These are phyloP conservation scores for Carex littledalei DNA, from an alignment of 176 grass and related monocot species.

Conservation along the genomic window DNA sequence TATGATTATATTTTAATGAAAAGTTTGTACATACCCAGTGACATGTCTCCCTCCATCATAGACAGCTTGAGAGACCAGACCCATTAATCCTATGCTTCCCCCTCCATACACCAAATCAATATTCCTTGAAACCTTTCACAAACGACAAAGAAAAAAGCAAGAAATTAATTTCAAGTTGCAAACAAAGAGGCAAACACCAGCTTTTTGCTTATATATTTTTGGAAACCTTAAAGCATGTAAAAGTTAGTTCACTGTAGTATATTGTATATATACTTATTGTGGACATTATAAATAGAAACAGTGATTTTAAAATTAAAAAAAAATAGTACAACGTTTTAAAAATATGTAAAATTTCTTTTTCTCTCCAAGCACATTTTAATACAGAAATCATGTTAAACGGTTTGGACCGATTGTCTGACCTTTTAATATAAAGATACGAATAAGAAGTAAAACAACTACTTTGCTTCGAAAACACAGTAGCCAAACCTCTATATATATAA, in stretches of 20 bases:
- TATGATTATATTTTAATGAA: not conserved
- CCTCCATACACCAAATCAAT: conserved; percentile 99
- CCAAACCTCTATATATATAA: too few species aligned
- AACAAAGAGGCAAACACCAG: not conserved
- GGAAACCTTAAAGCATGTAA: not conserved
- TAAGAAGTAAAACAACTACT: too few species aligned
- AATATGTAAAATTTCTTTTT: too few species aligned
- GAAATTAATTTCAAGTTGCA: not conserved
- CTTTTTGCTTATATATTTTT: not conserved
- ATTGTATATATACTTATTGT: not conserved
- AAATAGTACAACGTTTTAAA: too few species aligned
- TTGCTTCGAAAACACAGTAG: too few species aligned
- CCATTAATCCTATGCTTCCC: conserved; percentile 93
- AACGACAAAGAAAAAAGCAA: not conserved
- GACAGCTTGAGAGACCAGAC: conserved; percentile 88
- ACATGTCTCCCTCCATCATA: conserved; percentile 93
- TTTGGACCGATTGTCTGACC: too few species aligned
- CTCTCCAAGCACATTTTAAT: too few species aligned
- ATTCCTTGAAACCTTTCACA: conserved; percentile 61
- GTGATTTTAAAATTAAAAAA: too few species aligned
- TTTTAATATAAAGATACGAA: too few species aligned
- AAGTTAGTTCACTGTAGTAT: not conserved
- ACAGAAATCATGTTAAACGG: too few species aligned
- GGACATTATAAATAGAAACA: not conserved
- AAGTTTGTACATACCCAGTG: conserved; percentile 50